These are phyloP conservation scores for Leptoxyphium fumago DNA, from an alignment of 2,329 filamentous ascomycete species.

Conservation along the genomic window DNA sequence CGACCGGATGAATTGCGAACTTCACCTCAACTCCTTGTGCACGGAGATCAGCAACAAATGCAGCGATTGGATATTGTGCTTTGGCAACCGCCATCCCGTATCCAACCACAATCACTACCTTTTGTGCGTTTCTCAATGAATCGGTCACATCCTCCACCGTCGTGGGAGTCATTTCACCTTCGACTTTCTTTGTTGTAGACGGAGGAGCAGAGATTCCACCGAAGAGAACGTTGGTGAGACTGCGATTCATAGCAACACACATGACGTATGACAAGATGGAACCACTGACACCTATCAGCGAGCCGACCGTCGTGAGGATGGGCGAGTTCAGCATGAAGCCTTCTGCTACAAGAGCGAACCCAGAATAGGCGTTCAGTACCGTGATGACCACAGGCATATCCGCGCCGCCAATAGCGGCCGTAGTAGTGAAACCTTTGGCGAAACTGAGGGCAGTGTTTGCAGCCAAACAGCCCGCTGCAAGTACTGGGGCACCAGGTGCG, in stretches of 20 bases:
- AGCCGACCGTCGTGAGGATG: constrained; percentile 69
- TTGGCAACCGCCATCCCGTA: constrained; percentile 94
- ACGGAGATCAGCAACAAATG: constrained; percentile 63
- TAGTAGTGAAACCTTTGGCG: constrained; percentile 75
- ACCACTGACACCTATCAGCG: constrained; percentile 75
- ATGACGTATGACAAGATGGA: constrained; percentile 78
- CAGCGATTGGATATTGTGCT: constrained; percentile 78
- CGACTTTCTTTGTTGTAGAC: constrained; percentile 55
- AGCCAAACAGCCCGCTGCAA: constrained; percentile 63
- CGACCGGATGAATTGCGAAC: constrained; percentile 82
- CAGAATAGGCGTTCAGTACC: constrained; percentile 79
- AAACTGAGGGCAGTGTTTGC: constrained; percentile 69
- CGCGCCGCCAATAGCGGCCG: constrained; percentile 76
- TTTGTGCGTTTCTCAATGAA: constrained; percentile 59
- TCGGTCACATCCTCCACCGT: constrained; percentile 71
- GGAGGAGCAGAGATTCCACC: constrained; percentile 58
- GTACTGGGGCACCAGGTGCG: constrained; percentile 62
- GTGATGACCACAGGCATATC: constrained; percentile 91
- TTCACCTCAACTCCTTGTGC: constrained; percentile 64
- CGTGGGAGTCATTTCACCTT: constrained; percentile 65
- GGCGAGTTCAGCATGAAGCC: constrained; percentile 86
- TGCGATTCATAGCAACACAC: constrained; percentile 86
- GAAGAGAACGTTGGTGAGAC: constrained; percentile 77
- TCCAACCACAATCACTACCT: constrained; percentile 77
- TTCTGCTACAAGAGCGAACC: constrained; percentile 79